Percentiles rank a stretch among this genome's conserved stretches.
Conservation (phyloP, 2,329 filamentous ascomycete genomes). For the Emergomyces orientalis region DNA sequence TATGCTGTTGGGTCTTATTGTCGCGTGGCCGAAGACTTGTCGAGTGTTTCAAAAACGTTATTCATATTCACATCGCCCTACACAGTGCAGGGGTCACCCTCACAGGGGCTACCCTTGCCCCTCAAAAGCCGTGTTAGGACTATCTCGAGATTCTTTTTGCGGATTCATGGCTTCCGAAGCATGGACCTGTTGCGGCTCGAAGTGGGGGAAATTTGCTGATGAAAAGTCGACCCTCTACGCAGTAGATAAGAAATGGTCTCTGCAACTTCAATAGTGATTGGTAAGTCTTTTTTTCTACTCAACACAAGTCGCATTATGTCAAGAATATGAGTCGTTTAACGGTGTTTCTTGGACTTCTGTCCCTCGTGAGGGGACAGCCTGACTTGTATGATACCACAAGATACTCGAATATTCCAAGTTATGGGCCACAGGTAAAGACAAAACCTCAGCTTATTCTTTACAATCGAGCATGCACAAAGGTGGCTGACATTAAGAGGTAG, state of each 20-base stretch:
- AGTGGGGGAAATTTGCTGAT: not conserved
- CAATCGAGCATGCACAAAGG: not conserved
- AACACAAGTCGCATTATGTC: too few species aligned
- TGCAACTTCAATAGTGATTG: too few species aligned
- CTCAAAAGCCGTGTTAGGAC: too few species aligned
- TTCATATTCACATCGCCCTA: too few species aligned
- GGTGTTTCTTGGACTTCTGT: conserved; percentile 1
- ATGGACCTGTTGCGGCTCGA: not conserved
- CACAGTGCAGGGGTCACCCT: too few species aligned
- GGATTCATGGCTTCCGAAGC: not conserved
- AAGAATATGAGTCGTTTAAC: not conserved
- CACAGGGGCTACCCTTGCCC: too few species aligned
- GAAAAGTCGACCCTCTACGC: not conserved
- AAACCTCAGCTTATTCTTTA: not conserved
- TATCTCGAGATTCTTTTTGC: not conserved
- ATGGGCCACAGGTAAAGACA: conserved; percentile 7
- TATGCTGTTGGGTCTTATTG: too few species aligned
- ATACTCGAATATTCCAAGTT: not conserved
- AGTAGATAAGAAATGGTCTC: not conserved
- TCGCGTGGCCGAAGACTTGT: too few species aligned
- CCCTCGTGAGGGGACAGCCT: not conserved
- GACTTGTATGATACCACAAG: not conserved
- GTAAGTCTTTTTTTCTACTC: not conserved
- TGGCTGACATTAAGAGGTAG: conserved; percentile 2
- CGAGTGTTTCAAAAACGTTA: too few species aligned